phyloP scores from a whole-genome alignment of 2,329 filamentous ascomycete genomes.

The Alternaria alternata region DNA sequence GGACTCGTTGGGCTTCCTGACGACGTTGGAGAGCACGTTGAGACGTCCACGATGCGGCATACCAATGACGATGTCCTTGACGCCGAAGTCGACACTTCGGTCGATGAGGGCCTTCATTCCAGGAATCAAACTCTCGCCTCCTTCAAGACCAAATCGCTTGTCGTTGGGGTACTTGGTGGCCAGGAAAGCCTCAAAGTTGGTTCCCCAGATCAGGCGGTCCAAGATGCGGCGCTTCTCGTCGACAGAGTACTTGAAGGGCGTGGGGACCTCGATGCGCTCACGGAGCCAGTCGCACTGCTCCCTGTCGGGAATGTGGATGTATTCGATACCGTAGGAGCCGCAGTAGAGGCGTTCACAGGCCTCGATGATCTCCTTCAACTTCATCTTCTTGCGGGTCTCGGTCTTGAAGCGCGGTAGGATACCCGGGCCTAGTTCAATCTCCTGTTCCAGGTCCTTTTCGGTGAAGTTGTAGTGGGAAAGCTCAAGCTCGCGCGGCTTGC shows the following conservation, averaged over 20 bases:
- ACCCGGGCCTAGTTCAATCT: conserved; percentile 91
- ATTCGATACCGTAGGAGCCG: conserved; percentile 96
- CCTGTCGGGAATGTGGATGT: conserved; percentile 97
- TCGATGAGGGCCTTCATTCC: conserved; percentile 99
- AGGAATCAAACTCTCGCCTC: conserved; percentile 94
- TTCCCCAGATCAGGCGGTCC: conserved; percentile 97
- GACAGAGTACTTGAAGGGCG: conserved; percentile 95
- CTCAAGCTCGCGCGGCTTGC: conserved; percentile 89
- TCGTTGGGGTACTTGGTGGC: conserved; percentile 99
- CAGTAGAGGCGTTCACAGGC: conserved; percentile 97
- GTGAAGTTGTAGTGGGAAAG: conserved; percentile 95
- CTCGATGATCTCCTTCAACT: conserved; percentile 88
- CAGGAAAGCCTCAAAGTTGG: conserved; percentile 94
- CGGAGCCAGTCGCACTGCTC: conserved; percentile 99
- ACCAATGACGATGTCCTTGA: conserved; percentile 99
- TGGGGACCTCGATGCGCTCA: conserved; percentile 90
- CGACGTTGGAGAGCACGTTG: conserved; percentile 97
- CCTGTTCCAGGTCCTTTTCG: conserved; percentile 90
- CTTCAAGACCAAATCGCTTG: conserved; percentile 98
- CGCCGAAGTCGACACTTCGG: conserved; percentile 95
- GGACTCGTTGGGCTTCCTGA: conserved; percentile 98
- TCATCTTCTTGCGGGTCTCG: conserved; percentile 93
- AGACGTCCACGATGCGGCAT: conserved; percentile 99
- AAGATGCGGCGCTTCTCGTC: conserved; percentile 98
- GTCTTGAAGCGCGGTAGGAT: conserved; percentile 94